These are phyloP conservation scores for Sugiyamaella smithiae DNA, from an alignment of 805 yeast genomes.

Conservation along the genomic window DNA sequence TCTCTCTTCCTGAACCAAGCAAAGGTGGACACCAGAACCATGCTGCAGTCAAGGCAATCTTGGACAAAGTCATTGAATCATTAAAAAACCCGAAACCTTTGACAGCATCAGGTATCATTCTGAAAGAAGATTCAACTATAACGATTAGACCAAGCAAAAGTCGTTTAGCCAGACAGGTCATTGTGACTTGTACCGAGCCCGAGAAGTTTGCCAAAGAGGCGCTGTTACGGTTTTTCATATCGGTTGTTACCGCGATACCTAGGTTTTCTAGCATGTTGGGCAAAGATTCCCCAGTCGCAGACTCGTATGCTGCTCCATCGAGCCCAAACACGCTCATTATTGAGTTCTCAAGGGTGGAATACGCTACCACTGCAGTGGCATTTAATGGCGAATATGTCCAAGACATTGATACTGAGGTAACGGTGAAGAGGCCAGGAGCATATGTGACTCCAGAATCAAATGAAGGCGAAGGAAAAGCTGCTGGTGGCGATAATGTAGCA, in stretches of 20 bases:
- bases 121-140: constrained; percentile 1
- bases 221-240: not conserved
- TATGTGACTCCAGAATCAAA: constrained; percentile 39
- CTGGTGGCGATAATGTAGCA: constrained; percentile 10
- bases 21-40: constrained; percentile 9
- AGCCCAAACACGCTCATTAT: constrained; percentile 38
- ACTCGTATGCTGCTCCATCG: constrained; percentile 3
- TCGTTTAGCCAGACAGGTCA: not conserved
- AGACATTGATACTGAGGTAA: constrained; percentile 4
- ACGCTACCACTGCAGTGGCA: constrained; percentile 56
- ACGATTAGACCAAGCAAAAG: constrained; percentile 1
- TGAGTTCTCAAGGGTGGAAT: constrained; percentile 48
- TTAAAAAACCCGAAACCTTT: not conserved
- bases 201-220: constrained; percentile 6
- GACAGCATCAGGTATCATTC: not conserved
- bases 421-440: constrained; percentile 43
- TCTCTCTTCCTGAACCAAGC: constrained; percentile 26
- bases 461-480: constrained; percentile 14
- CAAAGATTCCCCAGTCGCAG: constrained; percentile 1
- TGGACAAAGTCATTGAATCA: constrained; percentile 8
- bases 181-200: not conserved
- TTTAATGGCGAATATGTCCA: constrained; percentile 34
- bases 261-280: not conserved
- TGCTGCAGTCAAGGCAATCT: constrained; percentile 8
- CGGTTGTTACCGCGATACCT: not conserved